These are phyloP conservation scores for Auricularia heimuer DNA, from an alignment of 768 basidiomycete species.

Conservation along the genomic window DNA sequence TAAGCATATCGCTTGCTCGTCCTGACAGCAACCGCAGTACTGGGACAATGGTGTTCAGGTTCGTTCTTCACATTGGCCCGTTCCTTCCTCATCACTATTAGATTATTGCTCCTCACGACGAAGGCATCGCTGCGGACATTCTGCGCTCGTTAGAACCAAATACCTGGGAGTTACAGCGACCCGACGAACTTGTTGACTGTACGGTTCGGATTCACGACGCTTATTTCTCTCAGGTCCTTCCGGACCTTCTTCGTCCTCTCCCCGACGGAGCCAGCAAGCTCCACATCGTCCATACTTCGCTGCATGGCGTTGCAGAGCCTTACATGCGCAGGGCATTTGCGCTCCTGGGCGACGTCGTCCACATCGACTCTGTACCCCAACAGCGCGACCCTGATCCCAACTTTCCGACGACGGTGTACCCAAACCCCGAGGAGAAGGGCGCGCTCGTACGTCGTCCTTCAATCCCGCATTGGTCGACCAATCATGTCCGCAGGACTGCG, in stretches of 20 bases:
- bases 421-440: constrained; percentile 90
- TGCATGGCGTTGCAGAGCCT: constrained; percentile 80
- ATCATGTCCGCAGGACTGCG: constrained; percentile 47
- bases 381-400: constrained; percentile 74
- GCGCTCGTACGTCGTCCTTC: constrained; percentile 9
- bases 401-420: constrained; percentile 76
- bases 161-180: constrained; percentile 34
- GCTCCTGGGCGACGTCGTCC: constrained; percentile 4
- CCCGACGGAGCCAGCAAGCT: constrained; percentile 12
- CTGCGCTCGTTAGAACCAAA: constrained; percentile 46
- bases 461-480: neutral
- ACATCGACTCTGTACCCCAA: constrained; percentile 43
- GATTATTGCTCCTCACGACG: constrained; percentile 81
- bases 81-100: constrained; percentile 22
- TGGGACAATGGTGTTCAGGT: constrained; percentile 88
- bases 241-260: neutral
- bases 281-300: constrained; percentile 68
- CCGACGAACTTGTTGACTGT: constrained; percentile 40
- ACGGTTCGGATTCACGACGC: constrained; percentile 48
- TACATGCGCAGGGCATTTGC: constrained; percentile 49
- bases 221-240: constrained; percentile 36
- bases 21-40: constrained; percentile 32
- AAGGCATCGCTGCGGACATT: constrained; percentile 63
- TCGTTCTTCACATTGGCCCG: constrained; percentile 4
- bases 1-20: neutral